phyloP scores from a whole-genome alignment of 805 yeast genomes.

The Zygosaccharomyces lentus region DNA sequence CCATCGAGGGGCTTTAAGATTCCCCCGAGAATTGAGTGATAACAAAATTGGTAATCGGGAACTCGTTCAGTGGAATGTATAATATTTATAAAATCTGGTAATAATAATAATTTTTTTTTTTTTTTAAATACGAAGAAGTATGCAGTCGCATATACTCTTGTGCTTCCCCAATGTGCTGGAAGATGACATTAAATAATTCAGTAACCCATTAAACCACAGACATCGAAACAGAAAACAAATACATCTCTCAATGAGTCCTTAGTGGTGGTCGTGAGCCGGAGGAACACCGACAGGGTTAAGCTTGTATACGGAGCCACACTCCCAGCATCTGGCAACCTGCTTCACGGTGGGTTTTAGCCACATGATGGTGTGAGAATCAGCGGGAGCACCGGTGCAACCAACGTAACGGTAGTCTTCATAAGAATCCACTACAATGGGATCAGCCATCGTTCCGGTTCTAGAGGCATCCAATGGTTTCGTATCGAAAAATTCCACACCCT shows the following conservation, averaged over 20 bases:
- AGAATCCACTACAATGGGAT: constrained; percentile 86
- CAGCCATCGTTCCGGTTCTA: constrained; percentile 84
- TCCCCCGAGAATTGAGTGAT: too few species aligned
- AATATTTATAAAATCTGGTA: neutral
- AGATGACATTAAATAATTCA: constrained; percentile 7
- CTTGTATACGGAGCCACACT: constrained; percentile 93
- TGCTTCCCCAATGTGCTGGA: neutral
- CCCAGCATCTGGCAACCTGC: constrained; percentile 94
- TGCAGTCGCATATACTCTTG: constrained; percentile 3
- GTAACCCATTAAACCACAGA: constrained; percentile 7
- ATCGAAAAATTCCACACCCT: constrained; percentile 94
- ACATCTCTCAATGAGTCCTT: constrained; percentile 5
- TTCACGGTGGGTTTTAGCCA: constrained; percentile 88
- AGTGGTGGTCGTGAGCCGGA: constrained; percentile 44
- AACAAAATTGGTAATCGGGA: neutral
- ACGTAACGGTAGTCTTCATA: constrained; percentile 91
- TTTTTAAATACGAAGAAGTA: constrained; percentile 3
- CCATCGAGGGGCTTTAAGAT: neutral
- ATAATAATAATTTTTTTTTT: neutral
- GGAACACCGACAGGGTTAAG: constrained; percentile 84
- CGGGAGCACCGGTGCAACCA: constrained; percentile 96
- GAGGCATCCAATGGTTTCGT: constrained; percentile 79
- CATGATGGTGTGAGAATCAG: constrained; percentile 83
- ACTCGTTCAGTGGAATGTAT: constrained; percentile 1
- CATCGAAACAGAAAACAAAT: constrained; percentile 5